Base-by-base conservation (phyloP, 164 flowering plant genomes). In the Amborella trichopoda region DNA sequence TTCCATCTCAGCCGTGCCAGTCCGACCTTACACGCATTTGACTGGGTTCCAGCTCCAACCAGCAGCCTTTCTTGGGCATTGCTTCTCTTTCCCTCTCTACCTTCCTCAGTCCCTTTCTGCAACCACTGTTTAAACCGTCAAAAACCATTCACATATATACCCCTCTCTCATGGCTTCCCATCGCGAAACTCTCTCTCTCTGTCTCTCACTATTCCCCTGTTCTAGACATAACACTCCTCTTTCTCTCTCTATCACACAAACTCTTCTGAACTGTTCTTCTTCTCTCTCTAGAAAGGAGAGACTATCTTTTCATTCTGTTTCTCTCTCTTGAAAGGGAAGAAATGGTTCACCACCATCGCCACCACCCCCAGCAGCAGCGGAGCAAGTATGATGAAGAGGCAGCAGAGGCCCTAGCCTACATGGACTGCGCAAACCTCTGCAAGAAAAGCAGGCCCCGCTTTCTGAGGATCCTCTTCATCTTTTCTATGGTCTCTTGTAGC, bases 371-470 rank as follows among this genome's bases (percentile, higher is more conserved):
- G n/a, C n/a, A n/a, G n/a, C 80, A 68, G 48, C 19, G 40, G 45
- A 58, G 55, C 33, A 76, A 66, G 26, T 49, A 51, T 50, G 49
- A 54, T 28, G 32, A 43, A 25, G 28, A 54, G 45, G 43, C 45
- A 43, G 28, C 43, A 44, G 36, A 60, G 20, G 41, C 49, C 40
- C 44, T 66, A 39, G 28, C 46, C 13, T 43, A 14, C 18, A 67
- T 61, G 9, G 63, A 61, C 45, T 58, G 58, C 14, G 54, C 30
- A 37, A 37, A 57, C 58, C 54, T 36, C 51, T 64, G 14, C 71
- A 75, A 54, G 58, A 77, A 57, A 60, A 52, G 64, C 25, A 78
- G 60, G 46, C 76, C 83, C 36, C 77, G 69, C 57, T 67, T 83
- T 53, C 27, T 80, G 10, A 70, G 52, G 57, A 50, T 83, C 36